Evolutionary conservation across 345 rosid genomes (phyloP), one percentile per base, ranked within the genome.

Genomic region (Pistacia atlantica): DNA sequence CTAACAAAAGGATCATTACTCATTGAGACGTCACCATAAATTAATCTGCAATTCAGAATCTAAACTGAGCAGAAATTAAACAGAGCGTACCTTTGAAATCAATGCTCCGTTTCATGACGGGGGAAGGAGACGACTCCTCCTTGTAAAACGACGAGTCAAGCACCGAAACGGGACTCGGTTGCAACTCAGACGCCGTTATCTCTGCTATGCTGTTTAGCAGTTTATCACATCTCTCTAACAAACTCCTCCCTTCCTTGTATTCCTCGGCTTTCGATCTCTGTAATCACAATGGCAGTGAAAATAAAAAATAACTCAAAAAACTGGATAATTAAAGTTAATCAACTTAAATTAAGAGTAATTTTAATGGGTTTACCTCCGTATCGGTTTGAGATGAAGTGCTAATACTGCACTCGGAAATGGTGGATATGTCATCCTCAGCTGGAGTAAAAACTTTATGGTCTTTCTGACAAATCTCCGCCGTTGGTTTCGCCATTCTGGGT

Each of bases 101-200:
- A 73, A 92, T 87, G 89, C 78, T 84, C 67, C 97, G 95, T 86
- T 92, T 93, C 95, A 88, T 87, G 42, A 91, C 83, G 0, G 96
- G 97, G 7, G 98, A 92, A 3, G 95, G 97, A 62, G 92, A 92
- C 66, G 88, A 88, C 69, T 92, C 97, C 65, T 93, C 98, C 79
- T 87, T 87, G 93, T 90, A 96, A 65, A 92, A 82, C 17, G 93
- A 91, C 20, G 92, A 82, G 76, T 96, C 97, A 22, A 96, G 95
- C 74, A 96, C 99, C 1, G 99, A 96, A 7, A 93, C 95, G 0
- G 99, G 99, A 83, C 98, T 93, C 71, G 98, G 98, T 80, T 92
- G 99, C 78, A 87, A 83, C 84, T 93, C 93, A 55, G 80, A 75
- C 42, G 86, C 77, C 4, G 95, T 88, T 84, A 93, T 92, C 87